Base-by-base conservation (phyloP, 768 basidiomycete species). In the Sutorius australiensis region DNA sequence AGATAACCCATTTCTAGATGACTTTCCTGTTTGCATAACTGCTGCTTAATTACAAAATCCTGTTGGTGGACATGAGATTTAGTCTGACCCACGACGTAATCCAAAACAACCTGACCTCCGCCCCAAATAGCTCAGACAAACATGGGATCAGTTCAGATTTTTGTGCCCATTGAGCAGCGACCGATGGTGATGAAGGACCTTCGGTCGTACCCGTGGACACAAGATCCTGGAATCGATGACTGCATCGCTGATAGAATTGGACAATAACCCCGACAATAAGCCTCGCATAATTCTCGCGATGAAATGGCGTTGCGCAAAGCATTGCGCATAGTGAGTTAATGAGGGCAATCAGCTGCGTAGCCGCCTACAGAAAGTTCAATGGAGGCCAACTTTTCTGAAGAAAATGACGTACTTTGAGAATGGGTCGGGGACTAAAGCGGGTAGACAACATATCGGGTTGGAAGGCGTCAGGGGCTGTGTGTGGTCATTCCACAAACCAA, bases 211-310 rank as follows among this genome's bases (percentile, higher is more conserved):
- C 59, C 32, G 65, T 62, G 3, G 81, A 75, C 12, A 88, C 85
- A 32, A 90, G 73, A 63, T 82, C 80, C 56, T 92, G 87, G 67
- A 92, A 97, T 36, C 85, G 80, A 62, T 93, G 87, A 59, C 90
- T 92, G 60, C 93, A 98, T 27, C 89, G 83, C 65, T 97, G 92
- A 62, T 98, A 97, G 66, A 95, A 97, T 68, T 97, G 94, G 37
- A 95, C 92, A 52, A 98, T 88, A 49, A 98, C 88, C 14, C 89
- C 86, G 31, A 98, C 80, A 52, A 98, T 95, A 30, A 98, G 76
- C n/a, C 92, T 82, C 16, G 92, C 86, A 67, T 98, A 97, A 65
- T 87, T 94, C 69, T 98, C 95, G 55, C 87, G 80, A 64, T 98
- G 95, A 72, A 98, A 98, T 0, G 95, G 94, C 16, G 91, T 93